A percentile compares a stretch with the other conserved stretches of the same genome.
Conservation (phyloP, 2,329 filamentous ascomycete genomes). For the Calonectria henricotiae region DNA sequence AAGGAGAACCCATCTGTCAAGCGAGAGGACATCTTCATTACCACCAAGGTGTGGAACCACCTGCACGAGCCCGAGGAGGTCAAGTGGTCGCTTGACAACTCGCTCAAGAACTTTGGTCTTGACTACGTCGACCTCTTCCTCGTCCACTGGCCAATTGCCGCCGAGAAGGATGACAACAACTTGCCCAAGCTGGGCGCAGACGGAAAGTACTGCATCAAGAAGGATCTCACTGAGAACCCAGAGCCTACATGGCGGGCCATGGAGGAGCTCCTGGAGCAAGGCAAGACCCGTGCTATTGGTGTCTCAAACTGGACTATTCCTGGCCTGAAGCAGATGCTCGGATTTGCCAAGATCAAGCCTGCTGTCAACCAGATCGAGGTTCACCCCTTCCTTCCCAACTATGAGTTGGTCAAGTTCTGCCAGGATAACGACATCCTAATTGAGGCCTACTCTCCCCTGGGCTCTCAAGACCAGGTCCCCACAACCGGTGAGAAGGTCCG, state of each 20-base stretch:
- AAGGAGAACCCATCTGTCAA: conserved; percentile 47
- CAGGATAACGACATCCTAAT: conserved; percentile 68
- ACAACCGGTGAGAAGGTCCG: conserved; percentile 51
- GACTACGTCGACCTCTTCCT: conserved; percentile 71
- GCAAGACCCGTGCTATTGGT: conserved; percentile 65
- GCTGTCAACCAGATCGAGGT: conserved; percentile 69
- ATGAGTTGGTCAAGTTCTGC: conserved; percentile 70
- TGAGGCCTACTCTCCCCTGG: conserved; percentile 75
- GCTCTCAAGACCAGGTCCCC: conserved; percentile 64
- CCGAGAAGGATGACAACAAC: conserved; percentile 62
- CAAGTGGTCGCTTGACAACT: conserved; percentile 65
- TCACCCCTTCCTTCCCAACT: conserved; percentile 65
- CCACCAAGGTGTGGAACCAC: conserved; percentile 76
- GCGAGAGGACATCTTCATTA: conserved; percentile 66
- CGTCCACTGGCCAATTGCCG: conserved; percentile 66
- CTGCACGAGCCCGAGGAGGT: conserved; percentile 67
- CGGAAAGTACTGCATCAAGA: conserved; percentile 67
- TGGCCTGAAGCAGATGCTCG: conserved; percentile 56
- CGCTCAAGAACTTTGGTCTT: conserved; percentile 66
- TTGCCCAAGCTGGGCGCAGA: conserved; percentile 64
- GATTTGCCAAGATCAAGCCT: conserved; percentile 63
- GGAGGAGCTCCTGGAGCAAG: conserved; percentile 64
- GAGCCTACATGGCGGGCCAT: conserved; percentile 72
- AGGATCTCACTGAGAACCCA: conserved; percentile 57
- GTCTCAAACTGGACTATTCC: conserved; percentile 68